A percentile compares a stretch with the other conserved stretches of the same genome.
phyloP scores from a whole-genome alignment of 1,139 yeast species.

The Starmera stellimalicola region DNA sequence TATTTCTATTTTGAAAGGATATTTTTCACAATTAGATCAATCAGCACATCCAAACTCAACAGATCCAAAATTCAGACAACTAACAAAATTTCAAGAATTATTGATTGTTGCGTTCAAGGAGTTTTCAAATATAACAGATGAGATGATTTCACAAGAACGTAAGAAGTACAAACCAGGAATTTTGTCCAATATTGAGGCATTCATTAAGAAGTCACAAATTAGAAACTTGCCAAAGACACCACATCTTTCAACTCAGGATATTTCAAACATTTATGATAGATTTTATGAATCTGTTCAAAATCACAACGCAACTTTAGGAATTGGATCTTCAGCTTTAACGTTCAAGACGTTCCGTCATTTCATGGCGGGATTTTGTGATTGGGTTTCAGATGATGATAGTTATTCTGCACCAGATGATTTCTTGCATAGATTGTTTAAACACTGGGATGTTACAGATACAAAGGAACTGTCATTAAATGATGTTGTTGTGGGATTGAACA shows the following conservation, averaged over 20 bases:
- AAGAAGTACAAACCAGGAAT: constrained; percentile 67
- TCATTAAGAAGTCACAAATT: constrained; percentile 86
- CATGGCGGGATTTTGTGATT: constrained; percentile 73
- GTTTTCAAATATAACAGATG: constrained; percentile 72
- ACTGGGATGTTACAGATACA: constrained; percentile 53
- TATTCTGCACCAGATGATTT: constrained; percentile 38
- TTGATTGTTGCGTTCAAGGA: constrained; percentile 90
- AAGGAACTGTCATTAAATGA: constrained; percentile 60
- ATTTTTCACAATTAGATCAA: constrained; percentile 70
- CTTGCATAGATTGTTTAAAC: constrained; percentile 51
- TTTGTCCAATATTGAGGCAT: constrained; percentile 75
- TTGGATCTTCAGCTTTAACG: constrained; percentile 67
- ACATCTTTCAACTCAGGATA: constrained; percentile 45
- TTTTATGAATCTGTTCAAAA: constrained; percentile 71
- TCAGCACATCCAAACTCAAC: constrained; percentile 70
- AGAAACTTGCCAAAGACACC: constrained; percentile 72
- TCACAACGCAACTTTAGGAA: constrained; percentile 55
- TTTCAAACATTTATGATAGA: constrained; percentile 74
- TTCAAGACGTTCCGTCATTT: constrained; percentile 63
- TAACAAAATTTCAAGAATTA: constrained; percentile 83
- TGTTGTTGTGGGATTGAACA: constrained; percentile 64
- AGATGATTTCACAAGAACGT: constrained; percentile 59
- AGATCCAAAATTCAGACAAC: constrained; percentile 52
- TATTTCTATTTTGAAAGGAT: constrained; percentile 74
- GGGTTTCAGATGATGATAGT: constrained; percentile 41